Conservation (phyloP, 1,139 yeast genomes). For the Kluyveromyces marxianus region DNA sequence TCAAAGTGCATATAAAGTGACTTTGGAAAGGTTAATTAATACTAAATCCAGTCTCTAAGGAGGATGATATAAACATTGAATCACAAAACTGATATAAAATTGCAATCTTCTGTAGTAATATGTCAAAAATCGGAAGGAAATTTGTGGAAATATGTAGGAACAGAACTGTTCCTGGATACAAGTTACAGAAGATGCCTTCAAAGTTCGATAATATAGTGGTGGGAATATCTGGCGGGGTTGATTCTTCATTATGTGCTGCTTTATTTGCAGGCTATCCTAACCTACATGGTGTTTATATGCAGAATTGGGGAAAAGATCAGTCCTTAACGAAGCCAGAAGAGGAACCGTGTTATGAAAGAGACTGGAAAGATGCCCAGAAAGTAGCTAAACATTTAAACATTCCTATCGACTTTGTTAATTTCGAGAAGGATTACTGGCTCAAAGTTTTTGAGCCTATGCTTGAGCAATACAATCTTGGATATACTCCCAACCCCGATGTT, state of each 20-base stretch:
- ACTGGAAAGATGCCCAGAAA: conserved; percentile 75
- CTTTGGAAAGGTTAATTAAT: too few species aligned
- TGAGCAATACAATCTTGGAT: conserved; percentile 56
- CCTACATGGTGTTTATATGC: conserved; percentile 82
- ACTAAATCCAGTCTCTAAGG: too few species aligned
- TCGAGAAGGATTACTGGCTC: conserved; percentile 87
- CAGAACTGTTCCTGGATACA: conserved; percentile 14
- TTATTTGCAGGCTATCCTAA: conserved; percentile 45
- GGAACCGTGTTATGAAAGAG: conserved; percentile 67
- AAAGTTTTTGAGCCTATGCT: conserved; percentile 92
- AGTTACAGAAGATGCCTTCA: conserved; percentile 40
- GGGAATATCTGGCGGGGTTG: conserved; percentile 97
- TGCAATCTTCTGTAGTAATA: not conserved
- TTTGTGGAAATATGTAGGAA: conserved; percentile 6
- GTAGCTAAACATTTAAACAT: conserved; percentile 57
- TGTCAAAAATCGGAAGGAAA: not conserved
- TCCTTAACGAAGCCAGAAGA: conserved; percentile 17
- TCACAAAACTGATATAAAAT: not conserved
- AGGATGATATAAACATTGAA: not conserved
- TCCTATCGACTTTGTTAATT: conserved; percentile 68
- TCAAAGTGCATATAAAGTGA: too few species aligned
- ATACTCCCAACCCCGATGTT: conserved; percentile 93
- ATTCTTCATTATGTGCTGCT: conserved; percentile 85
- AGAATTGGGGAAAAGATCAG: conserved; percentile 67
- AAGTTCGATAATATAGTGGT: conserved; percentile 56